Evolutionary conservation across 768 basidiomycete genomes (phyloP).

Genomic region (Boletus reticulatus): DNA sequence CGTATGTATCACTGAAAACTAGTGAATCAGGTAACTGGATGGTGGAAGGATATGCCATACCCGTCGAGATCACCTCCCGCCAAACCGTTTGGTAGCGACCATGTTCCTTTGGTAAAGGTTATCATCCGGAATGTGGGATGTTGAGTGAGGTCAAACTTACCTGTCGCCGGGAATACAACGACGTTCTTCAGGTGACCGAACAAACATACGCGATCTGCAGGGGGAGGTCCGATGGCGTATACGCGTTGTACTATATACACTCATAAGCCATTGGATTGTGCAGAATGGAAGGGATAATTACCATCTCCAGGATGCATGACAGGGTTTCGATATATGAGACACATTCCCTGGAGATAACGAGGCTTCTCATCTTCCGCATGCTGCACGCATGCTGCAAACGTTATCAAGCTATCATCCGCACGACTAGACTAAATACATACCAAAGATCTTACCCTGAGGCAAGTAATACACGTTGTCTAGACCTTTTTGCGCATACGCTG

Average conservation of each 20-base stretch:
- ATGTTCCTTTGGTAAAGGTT: conserved; percentile 39
- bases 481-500: conserved; percentile 52
- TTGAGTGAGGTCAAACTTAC: conserved; percentile 33
- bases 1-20: conserved; percentile 52
- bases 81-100: conserved; percentile 66
- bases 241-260: conserved; percentile 59
- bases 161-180: conserved; percentile 65
- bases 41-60: conserved; percentile 29
- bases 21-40: too few relatives aligned
- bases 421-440: conserved; percentile 34
- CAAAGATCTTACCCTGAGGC: conserved; percentile 60
- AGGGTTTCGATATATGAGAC: conserved; percentile 68
- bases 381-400: conserved; percentile 55
- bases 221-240: conserved; percentile 68
- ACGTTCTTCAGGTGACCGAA: conserved; percentile 64
- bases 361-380: conserved; percentile 45
- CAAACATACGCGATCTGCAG: conserved; percentile 37
- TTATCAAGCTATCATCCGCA: not conserved
- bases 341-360: conserved; percentile 56
- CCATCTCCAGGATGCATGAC: conserved; percentile 79
- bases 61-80: conserved; percentile 79
- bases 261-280: conserved; percentile 1
- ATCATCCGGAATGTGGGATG: too few relatives aligned
- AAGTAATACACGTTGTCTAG: conserved; percentile 53
- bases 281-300: conserved; percentile 19